Evolutionary conservation across 371 early-diverging fungal genomes (phyloP).

Genomic region (Choanephora cucurbitarum): DNA sequence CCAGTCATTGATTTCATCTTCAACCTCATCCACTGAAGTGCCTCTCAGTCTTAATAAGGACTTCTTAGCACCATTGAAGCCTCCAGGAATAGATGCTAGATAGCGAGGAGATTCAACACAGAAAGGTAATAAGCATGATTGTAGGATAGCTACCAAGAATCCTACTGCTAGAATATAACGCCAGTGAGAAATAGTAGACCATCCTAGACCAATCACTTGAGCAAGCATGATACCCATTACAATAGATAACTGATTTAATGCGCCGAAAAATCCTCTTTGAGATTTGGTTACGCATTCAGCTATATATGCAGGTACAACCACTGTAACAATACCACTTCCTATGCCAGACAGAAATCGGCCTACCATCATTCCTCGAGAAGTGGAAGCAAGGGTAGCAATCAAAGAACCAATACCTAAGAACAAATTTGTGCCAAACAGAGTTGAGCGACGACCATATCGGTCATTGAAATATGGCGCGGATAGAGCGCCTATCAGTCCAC

Average conservation of each 20-base stretch:
- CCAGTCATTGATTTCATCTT: constrained; percentile 70
- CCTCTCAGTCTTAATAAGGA: constrained; percentile 63
- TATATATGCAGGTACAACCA: constrained; percentile 86
- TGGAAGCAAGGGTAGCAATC: constrained; percentile 62
- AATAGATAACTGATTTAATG: constrained; percentile 85
- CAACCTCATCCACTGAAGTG: constrained; percentile 48
- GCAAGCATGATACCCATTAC: constrained; percentile 80
- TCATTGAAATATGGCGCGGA: constrained; percentile 70
- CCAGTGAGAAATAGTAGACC: constrained; percentile 66
- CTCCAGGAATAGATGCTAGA: constrained; percentile 56
- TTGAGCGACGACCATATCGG: constrained; percentile 70
- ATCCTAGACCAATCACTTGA: constrained; percentile 63
- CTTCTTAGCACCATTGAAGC: constrained; percentile 53
- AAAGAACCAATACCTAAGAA: constrained; percentile 66
- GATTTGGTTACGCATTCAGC: constrained; percentile 80
- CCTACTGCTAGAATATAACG: constrained; percentile 63
- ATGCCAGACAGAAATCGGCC: constrained; percentile 89
- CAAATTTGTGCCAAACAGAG: constrained; percentile 68
- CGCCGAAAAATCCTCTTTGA: constrained; percentile 75
- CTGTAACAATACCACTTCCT: constrained; percentile 81
- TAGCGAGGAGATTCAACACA: constrained; percentile 84
- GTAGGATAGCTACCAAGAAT: constrained; percentile 59
- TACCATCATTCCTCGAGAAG: constrained; percentile 51
- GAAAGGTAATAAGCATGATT: constrained; percentile 64
- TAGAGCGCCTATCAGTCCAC: constrained; percentile 86